phyloP scores from a whole-genome alignment of 331 rosid species.

The Acacia pycnantha region DNA sequence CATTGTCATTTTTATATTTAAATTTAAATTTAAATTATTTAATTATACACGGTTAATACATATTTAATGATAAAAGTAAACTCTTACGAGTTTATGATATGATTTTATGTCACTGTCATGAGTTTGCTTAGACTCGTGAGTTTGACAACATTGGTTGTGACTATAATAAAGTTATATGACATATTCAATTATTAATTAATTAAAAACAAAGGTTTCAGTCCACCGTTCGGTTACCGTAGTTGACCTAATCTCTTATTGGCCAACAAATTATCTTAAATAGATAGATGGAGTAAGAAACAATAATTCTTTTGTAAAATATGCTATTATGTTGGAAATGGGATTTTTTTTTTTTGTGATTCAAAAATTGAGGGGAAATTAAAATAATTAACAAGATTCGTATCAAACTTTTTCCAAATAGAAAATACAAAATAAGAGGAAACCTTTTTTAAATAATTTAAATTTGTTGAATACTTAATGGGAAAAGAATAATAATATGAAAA shows the following conservation, averaged over 20 bases:
- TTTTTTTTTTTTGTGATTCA: neutral
- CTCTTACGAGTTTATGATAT: too few relatives aligned
- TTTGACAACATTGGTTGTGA: too few relatives aligned
- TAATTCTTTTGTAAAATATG: neutral
- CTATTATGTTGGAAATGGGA: neutral
- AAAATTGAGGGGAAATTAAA: neutral
- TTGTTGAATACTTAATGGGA: neutral
- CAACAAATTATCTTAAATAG: neutral
- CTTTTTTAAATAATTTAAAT: neutral
- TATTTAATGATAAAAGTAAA: too few relatives aligned
- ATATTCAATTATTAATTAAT: neutral
- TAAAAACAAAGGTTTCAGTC: neutral
- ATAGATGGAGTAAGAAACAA: neutral
- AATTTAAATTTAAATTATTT: too few relatives aligned
- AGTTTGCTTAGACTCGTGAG: too few relatives aligned
- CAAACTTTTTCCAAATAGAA: neutral
- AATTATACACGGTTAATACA: too few relatives aligned
- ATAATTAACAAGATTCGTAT: neutral
- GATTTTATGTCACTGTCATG: too few relatives aligned
- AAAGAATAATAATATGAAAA: neutral
- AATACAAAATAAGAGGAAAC: neutral
- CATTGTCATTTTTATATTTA: too few relatives aligned
- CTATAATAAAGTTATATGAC: neutral
- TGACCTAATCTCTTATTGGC: neutral
- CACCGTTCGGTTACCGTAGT: neutral